Percentiles rank a stretch among this genome's conserved stretches.
Evolutionary conservation across 2,329 filamentous ascomycete genomes (phyloP).

Genomic region (Fusarium sp.): DNA sequence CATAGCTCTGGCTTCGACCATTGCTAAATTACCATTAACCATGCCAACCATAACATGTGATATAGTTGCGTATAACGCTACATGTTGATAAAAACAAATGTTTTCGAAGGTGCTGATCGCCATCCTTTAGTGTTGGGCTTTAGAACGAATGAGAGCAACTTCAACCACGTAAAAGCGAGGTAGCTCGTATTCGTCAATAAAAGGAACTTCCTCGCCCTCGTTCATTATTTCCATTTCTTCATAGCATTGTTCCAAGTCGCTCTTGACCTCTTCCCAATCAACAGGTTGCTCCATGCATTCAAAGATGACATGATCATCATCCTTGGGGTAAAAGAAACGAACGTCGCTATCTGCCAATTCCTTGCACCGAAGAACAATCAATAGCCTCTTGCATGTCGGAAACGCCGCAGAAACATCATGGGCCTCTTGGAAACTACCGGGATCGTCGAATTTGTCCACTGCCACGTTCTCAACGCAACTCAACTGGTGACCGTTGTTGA

Average conservation of each 20-base stretch:
- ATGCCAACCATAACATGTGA: no score
- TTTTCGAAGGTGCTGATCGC: no score
- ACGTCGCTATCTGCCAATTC: neutral
- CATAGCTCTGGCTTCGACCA: no score
- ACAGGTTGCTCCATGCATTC: neutral
- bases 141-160: neutral
- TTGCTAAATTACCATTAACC: no score
- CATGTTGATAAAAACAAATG: no score
- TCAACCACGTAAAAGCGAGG: constrained; percentile 6
- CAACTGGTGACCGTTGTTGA: neutral
- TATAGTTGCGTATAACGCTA: no score
- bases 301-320: neutral
- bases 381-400: neutral
- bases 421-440: no score
- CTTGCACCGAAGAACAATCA: constrained; percentile 2
- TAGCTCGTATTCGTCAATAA: neutral
- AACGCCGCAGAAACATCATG: neutral
- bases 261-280: neutral
- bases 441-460: no score
- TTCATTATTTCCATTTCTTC: no score
- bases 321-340: neutral
- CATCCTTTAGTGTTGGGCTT: no score
- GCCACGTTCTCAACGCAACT: constrained; percentile 4
- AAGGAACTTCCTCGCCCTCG: no score
- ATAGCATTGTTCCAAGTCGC: neutral